phyloP scores from a whole-genome alignment of 805 yeast species.

The Yamadazyma kitorensis region DNA sequence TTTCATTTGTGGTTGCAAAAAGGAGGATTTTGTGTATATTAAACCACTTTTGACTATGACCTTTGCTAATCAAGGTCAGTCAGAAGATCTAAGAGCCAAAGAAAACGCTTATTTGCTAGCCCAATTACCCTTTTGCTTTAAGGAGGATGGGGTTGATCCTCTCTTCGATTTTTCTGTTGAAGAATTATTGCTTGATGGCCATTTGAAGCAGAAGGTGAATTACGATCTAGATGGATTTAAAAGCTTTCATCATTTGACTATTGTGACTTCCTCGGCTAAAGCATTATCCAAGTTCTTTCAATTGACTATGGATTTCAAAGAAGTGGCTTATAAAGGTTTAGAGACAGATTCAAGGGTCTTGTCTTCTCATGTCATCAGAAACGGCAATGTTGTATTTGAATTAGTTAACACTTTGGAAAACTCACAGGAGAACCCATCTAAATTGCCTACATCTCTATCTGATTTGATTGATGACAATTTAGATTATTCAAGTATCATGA shows the following conservation, averaged over 20 bases:
- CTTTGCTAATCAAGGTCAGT: constrained; percentile 2
- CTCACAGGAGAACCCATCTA: constrained; percentile 3
- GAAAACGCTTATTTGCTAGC: not conserved
- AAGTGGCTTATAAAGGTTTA: constrained; percentile 61
- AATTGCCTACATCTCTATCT: constrained; percentile 5
- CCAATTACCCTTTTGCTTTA: constrained; percentile 5
- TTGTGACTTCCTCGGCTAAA: constrained; percentile 73
- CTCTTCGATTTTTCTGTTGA: not conserved
- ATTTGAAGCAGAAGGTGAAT: constrained; percentile 15
- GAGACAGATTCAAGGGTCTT: constrained; percentile 61
- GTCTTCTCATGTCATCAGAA: constrained; percentile 58
- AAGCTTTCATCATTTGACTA: constrained; percentile 65
- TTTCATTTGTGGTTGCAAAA: too few species aligned
- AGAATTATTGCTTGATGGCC: constrained; percentile 21
- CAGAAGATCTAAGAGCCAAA: constrained; percentile 1
- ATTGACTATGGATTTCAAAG: constrained; percentile 58
- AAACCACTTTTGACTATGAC: too few species aligned
- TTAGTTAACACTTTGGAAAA: constrained; percentile 38
- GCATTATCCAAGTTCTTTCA: constrained; percentile 56
- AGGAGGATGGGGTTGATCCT: not conserved
- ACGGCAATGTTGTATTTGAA: constrained; percentile 53
- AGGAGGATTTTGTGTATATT: too few species aligned
- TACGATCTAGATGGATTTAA: constrained; percentile 28
- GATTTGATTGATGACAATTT: constrained; percentile 5
- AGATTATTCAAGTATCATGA: constrained; percentile 1